Evolutionary conservation across 257 asterid genomes (phyloP), one percentile per base, ranked within the genome.

Genomic region (Plantago ovata): DNA sequence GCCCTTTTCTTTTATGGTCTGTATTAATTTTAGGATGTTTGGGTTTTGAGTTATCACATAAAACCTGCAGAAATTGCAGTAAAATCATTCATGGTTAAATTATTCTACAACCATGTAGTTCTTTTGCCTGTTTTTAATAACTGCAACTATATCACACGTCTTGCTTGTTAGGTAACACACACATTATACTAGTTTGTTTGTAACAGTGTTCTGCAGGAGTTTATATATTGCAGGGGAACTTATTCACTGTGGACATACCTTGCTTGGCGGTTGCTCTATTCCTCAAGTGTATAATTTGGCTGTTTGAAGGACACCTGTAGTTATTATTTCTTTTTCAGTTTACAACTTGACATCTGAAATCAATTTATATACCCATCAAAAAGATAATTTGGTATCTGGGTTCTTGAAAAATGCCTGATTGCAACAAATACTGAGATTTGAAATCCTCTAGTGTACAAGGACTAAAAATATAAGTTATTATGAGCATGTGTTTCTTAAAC

Each of bases 181-280:
- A 36, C 70, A 42, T 61, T 61, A 55, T 64, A 72, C 62, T 63
- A n/a, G 71, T 73, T 72, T 52, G 62, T 58, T 60, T 64, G 56
- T 66, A 45, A 60, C 72, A 64, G 69, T 71, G 46, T 69, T 47
- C 60, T 74, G 83, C 89, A 81, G 85, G 83, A 63, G 52, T 32
- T 53, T 54, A n/a, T 40, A 38, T 56, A 55, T 49, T 63, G 79
- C 78, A 44, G 72, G 75, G 38, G 53, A 59, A 72, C 70, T 70
- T 71, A 49, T 57, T 63, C 72, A 69, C 58, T 58, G 69, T 67
- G 19, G 75, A 77, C 54, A 66, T 68, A 24, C 32, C 32, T 24
- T 24, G 32, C 32, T 5, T 24, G 5, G 32, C 51, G 20, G 56
- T 50, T 61, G 13, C 39, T 50, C 60, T 53, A 58, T 56, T 46